A percentile compares a stretch with the other conserved stretches of the same genome.
Conservation (phyloP, 1,139 yeast species). For the Geotrichum aggregatum region DNA sequence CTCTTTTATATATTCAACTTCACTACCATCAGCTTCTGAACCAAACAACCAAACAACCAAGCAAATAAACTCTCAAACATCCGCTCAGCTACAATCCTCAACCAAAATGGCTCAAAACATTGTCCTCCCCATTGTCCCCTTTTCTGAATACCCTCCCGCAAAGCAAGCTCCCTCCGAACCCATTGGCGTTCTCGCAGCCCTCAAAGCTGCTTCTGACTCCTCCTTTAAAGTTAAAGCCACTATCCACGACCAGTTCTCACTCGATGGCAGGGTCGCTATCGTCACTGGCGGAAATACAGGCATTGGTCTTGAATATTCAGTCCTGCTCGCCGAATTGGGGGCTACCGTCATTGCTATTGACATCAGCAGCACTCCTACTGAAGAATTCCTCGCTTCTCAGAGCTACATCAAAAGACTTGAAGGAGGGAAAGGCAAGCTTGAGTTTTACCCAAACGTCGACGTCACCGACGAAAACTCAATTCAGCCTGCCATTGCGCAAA, state of each 20-base stretch:
- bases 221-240: constrained; percentile 28
- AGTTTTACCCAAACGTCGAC: constrained; percentile 44
- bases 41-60: too few relatives aligned
- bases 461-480: constrained; percentile 47
- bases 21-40: too few relatives aligned
- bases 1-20: too few relatives aligned
- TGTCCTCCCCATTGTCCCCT: constrained; percentile 26
- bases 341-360: constrained; percentile 40
- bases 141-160: constrained; percentile 26
- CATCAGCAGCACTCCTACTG: constrained; percentile 25
- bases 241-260: constrained; percentile 38
- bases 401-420: constrained; percentile 37
- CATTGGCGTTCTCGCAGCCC: constrained; percentile 34
- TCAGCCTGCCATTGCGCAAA: constrained; percentile 41
- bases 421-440: constrained; percentile 28
- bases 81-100: too few relatives aligned
- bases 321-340: constrained; percentile 43
- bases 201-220: constrained; percentile 30
- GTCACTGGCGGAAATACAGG: constrained; percentile 44
- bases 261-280: constrained; percentile 40
- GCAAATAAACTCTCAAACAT: too few relatives aligned
- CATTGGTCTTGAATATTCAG: constrained; percentile 40
- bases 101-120: not conserved
- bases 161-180: constrained; percentile 30
- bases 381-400: constrained; percentile 37